Evolutionary conservation across 176 grass and related monocot genomes (phyloP), one percentile per base, ranked within the genome.

Genomic region (Aegilops sharonensis): DNA sequence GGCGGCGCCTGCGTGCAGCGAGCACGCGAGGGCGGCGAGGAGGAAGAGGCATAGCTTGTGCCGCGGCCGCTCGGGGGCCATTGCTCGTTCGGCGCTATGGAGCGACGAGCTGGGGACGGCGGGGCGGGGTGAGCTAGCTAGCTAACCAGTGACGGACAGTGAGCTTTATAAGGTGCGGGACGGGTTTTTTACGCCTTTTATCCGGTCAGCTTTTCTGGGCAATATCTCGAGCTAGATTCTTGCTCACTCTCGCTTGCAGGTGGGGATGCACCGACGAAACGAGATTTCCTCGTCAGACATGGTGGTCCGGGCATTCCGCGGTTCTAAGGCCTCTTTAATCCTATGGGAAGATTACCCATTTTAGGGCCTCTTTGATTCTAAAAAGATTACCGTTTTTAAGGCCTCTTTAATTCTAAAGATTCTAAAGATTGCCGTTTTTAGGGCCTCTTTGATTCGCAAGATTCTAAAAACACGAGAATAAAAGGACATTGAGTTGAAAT

Each of bases 171-270:
- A 64, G 36, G 47, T 40, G 74, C 30, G 11, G 6, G 21, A 68
- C 60, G 81, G 47, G 52, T 62, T 83, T 37, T 37, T 80, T 75
- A 36, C 37, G 45, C 14, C 77, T 61, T 80, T 80, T 84, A 68
- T 70, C 81, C 8, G 52, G 37, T 80, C 68, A 84, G 85, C 85
- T 88, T 87, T 88, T 54, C 52, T 13, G 37, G 75, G 50, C 64
- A 61, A 68, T 40, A 88, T 84, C 81, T 81, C 39, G n/a, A 27
- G 76, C 25, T 75, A 87, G 89, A 91, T 91, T 87, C 61, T 67
- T 20, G 20, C 35, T 32, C 1, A 1, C 6, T 66, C 13, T 36
- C 59, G 24, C 72, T 75, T 80, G 56, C 30, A 48, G 77, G 60
- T n/a, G 81, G 67, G 75, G 9, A 35, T 21, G 5, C 12, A 29